Evolutionary conservation across 2,329 filamentous ascomycete species (phyloP).

Genomic region (Fusarium keratoplasticum): DNA sequence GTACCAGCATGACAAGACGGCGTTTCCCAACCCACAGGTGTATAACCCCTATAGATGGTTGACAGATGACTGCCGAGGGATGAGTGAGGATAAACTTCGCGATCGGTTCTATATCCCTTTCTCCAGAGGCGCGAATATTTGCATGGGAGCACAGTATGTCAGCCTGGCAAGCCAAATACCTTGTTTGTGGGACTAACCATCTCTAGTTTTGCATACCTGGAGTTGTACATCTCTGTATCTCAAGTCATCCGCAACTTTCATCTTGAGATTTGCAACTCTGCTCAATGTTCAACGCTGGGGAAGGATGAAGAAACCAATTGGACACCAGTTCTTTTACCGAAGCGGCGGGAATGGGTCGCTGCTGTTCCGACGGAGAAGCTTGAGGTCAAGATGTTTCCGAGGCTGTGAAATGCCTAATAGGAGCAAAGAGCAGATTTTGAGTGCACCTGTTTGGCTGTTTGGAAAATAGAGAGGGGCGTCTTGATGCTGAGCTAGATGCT

Average conservation of each 20-base stretch:
- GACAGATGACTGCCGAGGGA: not conserved
- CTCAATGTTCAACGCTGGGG: too few relatives aligned
- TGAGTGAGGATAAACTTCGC: slow-evolving; percentile 30
- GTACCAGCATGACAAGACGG: slow-evolving; percentile 44
- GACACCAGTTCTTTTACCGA: slow-evolving; percentile 32
- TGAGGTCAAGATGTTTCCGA: not conserved
- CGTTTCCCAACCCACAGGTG: slow-evolving; percentile 39
- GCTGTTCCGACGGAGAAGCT: slow-evolving; percentile 17
- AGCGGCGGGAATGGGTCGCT: slow-evolving; percentile 39
- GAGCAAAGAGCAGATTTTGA: not conserved
- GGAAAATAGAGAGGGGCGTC: not conserved
- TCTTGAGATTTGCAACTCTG: not conserved
- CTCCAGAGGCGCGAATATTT: slow-evolving; percentile 44
- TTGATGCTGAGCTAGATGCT: not conserved
- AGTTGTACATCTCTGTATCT: slow-evolving; percentile 27
- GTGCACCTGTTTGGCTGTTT: not conserved
- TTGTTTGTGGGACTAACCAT: too few relatives aligned
- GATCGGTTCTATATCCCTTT: slow-evolving; percentile 47
- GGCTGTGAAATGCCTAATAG: not conserved
- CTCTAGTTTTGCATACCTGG: slow-evolving; percentile 27
- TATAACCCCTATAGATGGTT: slow-evolving; percentile 46
- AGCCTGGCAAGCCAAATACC: too few relatives aligned
- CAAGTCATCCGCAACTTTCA: slow-evolving; percentile 9
- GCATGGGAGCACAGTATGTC: slow-evolving; percentile 45
- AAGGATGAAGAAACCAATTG: slow-evolving; percentile 3